Base-by-base conservation (phyloP, 306 rosid genomes). In the Acacia crassicarpa region DNA sequence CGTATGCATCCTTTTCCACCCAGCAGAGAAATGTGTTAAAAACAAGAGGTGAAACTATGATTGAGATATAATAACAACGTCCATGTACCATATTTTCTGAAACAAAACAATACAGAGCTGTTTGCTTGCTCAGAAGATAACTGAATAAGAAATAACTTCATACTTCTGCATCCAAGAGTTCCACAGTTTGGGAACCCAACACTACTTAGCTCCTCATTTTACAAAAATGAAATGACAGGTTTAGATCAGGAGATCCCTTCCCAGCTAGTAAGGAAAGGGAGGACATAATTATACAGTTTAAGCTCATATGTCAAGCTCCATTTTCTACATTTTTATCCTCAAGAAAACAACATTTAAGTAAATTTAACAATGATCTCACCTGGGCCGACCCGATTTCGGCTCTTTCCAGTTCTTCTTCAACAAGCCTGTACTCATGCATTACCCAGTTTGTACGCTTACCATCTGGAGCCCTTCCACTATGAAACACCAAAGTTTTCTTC, bases 391-490 rank as follows among this genome's bases (percentile, higher is more conserved):
- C 94, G 75, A 70, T 62, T 66, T 90, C 89, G 68, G 88, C 90
- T 83, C 80, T 92, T 85, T 91, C 97, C 67, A 91, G 71, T 48
- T 90, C 96, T 73, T 92, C 93, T 0, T 96, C 99, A 40, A 86
- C 91, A 79, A 96, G 97, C 83, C 99, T 90, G 86, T 96, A 96
- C 83, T 96, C 99, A 81, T 96, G 99, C 99, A 96, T 96, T 12
- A 96, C 99, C 99, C 99, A 96, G 51, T 96, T 93, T n/a, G 99
- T 96, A 78, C 99, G 85, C 86, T 88, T 83, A 2, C 99, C 99
- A 84, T 88, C 98, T 0, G 99, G 99, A 40, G 99, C 99, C 56
- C 99, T 83, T 20, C 99, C 99, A 77, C 97, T 93, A 59, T 96
- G 99, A 77, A 96, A 96, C 71, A 96, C 99, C 92, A 96, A 77